Percentiles rank a stretch among this genome's conserved stretches.
Conservation (phyloP, 495 filamentous ascomycete genomes). For the Elasticomyces elasticus region DNA sequence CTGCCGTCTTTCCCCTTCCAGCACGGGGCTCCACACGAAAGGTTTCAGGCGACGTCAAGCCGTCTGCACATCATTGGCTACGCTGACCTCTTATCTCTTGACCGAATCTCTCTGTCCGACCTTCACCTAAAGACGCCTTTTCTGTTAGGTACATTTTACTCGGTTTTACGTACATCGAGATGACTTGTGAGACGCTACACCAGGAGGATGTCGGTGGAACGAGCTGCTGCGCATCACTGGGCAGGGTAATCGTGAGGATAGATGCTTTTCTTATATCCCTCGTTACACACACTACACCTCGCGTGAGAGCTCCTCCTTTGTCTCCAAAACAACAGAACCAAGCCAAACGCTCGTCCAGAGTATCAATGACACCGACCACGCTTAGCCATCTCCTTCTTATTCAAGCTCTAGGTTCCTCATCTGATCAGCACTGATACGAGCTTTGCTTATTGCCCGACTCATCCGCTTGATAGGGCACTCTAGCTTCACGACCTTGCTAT, state of each 20-base stretch:
- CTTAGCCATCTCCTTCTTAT: slow-evolving; percentile 14
- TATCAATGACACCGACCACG: slow-evolving; percentile 17
- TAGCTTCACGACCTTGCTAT: background rate
- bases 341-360: too few relatives aligned
- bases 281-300: too few relatives aligned
- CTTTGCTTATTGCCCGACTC: slow-evolving; percentile 5
- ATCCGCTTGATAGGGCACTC: background rate
- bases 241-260: background rate
- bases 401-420: background rate
- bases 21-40: too few relatives aligned
- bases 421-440: background rate
- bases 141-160: slow-evolving; percentile 6
- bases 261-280: background rate
- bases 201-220: background rate
- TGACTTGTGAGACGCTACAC: background rate
- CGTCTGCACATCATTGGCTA: too few relatives aligned
- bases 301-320: too few relatives aligned
- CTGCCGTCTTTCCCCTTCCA: too few relatives aligned
- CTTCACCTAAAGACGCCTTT: background rate
- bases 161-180: background rate
- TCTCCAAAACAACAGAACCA: too few relatives aligned
- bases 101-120: too few relatives aligned
- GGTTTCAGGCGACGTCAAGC: too few relatives aligned
- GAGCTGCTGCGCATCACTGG: background rate
- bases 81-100: too few relatives aligned